Conservation (phyloP, 169 alveolate species). For the Plasmodium reichenowi region DNA sequence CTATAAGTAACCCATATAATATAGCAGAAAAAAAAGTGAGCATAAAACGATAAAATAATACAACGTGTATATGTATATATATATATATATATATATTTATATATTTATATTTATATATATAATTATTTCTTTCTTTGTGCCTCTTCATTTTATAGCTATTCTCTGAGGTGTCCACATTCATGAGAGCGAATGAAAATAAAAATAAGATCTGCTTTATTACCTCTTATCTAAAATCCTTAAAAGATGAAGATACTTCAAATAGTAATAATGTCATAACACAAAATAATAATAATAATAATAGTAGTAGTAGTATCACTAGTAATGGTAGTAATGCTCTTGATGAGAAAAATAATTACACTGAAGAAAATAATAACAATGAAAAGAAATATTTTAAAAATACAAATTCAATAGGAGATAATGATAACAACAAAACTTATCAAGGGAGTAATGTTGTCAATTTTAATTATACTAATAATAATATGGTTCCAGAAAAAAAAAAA, state of each 20-base stretch:
- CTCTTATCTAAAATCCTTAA: slow-evolving; percentile 51
- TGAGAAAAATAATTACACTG: slow-evolving; percentile 8
- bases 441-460: background rate
- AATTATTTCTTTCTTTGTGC: background rate
- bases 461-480: background rate
- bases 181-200: slow-evolving; percentile 41
- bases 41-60: background rate
- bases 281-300: background rate
- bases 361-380: slow-evolving; percentile 10
- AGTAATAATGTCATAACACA: background rate
- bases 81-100: slow-evolving; percentile 3
- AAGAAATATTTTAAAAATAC: background rate
- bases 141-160: slow-evolving; percentile 32
- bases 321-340: background rate
- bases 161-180: slow-evolving; percentile 21
- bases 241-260: slow-evolving; percentile 2
- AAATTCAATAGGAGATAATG: background rate
- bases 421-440: background rate
- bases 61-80: background rate
- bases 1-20: slow-evolving; percentile 48
- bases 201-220: slow-evolving; percentile 66
- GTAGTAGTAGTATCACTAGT: background rate
- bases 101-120: background rate
- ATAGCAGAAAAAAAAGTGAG: slow-evolving; percentile 42
- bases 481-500: slow-evolving; percentile 12